A percentile compares a stretch with the other conserved stretches of the same genome.
Conservation (phyloP, 176 grass and related monocot species). For the Coix lacrymajobi region DNA sequence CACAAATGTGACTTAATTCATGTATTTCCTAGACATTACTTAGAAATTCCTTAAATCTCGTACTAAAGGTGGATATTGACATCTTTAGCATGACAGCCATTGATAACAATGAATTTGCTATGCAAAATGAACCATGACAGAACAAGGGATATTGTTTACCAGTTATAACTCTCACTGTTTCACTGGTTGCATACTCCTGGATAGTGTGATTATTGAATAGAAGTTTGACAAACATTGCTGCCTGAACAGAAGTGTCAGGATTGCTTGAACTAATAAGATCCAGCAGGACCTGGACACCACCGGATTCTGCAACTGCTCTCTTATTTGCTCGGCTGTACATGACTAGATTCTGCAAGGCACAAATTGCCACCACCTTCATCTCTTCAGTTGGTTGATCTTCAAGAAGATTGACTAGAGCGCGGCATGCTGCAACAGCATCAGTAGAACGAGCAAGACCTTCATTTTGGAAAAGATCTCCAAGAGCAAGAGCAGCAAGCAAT, state of each 20-base stretch:
- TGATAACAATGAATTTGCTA: background rate
- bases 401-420: slow-evolving; percentile 96
- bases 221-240: slow-evolving; percentile 98
- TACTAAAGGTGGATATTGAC: background rate
- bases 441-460: slow-evolving; percentile 86
- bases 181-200: slow-evolving; percentile 98
- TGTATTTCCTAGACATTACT: background rate
- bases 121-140: slow-evolving; percentile 1
- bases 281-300: slow-evolving; percentile 93
- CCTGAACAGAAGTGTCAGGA: slow-evolving; percentile 97
- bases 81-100: background rate
- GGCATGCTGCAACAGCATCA: slow-evolving; percentile 94
- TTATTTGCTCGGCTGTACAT: slow-evolving; percentile 98
- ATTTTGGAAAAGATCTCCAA: slow-evolving; percentile 99
- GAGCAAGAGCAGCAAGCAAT: slow-evolving; percentile 94
- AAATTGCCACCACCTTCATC: slow-evolving; percentile 99
- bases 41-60: background rate
- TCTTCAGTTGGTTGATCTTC: slow-evolving; percentile 99
- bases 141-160: slow-evolving; percentile 47
- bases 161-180: slow-evolving; percentile 95
- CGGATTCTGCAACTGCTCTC: slow-evolving; percentile 98
- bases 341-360: slow-evolving; percentile 96
- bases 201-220: slow-evolving; percentile 98
- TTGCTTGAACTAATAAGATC: slow-evolving; percentile 99
- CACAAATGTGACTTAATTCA: background rate